A percentile compares a stretch with the other conserved stretches of the same genome.
Evolutionary conservation across 768 basidiomycete genomes (phyloP).

Genomic region (Phylloporus rhodoxanthus): DNA sequence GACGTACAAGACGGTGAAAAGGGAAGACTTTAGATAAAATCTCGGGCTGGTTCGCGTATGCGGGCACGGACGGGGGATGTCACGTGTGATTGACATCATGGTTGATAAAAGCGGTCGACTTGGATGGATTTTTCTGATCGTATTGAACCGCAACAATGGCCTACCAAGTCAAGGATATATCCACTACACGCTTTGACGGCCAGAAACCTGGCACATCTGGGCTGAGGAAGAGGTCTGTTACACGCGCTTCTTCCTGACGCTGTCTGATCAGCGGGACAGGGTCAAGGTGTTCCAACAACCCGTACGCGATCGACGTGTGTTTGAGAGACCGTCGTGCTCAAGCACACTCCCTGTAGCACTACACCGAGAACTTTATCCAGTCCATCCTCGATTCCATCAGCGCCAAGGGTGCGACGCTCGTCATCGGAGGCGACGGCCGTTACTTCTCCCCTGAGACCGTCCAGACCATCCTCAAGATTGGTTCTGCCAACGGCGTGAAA

Average conservation of each 20-base stretch:
- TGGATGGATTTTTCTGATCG: neutral
- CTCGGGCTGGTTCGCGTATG: constrained; percentile 1
- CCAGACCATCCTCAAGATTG: constrained; percentile 90
- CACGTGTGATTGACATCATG: constrained; percentile 16
- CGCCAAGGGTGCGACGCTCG: constrained; percentile 73
- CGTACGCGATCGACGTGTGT: constrained; percentile 41
- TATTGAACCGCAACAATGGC: constrained; percentile 30
- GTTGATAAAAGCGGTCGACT: constrained; percentile 16
- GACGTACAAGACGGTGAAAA: constrained; percentile 17
- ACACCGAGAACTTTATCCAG: constrained; percentile 98
- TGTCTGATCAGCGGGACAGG: constrained; percentile 37
- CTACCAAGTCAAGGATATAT: constrained; percentile 54
- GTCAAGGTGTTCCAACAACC: constrained; percentile 98
- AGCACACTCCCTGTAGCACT: constrained; percentile 55
- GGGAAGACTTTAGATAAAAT: constrained; percentile 31
- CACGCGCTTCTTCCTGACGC: constrained; percentile 11
- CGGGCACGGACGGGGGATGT: constrained; percentile 1
- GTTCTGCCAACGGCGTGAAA: constrained; percentile 86
- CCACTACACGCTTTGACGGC: constrained; percentile 84
- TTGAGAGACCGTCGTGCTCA: constrained; percentile 13
- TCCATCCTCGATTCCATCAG: constrained; percentile 89
- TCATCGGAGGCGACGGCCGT: constrained; percentile 96
- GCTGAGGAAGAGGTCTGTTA: constrained; percentile 77
- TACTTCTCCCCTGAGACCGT: constrained; percentile 83
- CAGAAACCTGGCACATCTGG: constrained; percentile 99